A percentile compares a stretch with the other conserved stretches of the same genome.
Evolutionary conservation across 805 yeast genomes (phyloP).

Genomic region (Geotrichum ghanense): DNA sequence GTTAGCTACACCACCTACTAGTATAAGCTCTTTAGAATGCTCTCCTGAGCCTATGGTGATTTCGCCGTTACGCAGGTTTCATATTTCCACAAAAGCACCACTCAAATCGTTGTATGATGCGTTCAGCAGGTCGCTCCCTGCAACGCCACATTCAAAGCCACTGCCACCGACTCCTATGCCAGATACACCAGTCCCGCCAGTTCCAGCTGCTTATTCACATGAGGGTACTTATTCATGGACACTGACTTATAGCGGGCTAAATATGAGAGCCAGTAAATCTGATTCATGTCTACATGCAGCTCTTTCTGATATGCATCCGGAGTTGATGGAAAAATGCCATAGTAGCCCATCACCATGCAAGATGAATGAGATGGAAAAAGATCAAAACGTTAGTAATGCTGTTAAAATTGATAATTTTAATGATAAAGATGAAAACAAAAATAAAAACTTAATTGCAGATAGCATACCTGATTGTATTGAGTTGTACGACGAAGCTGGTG

Average conservation of each 20-base stretch:
- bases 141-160: background rate
- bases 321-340: constrained; percentile 6
- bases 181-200: background rate
- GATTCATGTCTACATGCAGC: background rate
- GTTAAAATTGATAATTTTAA: too few species aligned
- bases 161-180: background rate
- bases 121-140: background rate
- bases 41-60: too few species aligned
- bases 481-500: too few species aligned
- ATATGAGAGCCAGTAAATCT: background rate
- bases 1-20: too few species aligned
- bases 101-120: background rate
- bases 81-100: too few species aligned
- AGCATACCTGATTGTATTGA: too few species aligned
- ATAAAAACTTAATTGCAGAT: too few species aligned
- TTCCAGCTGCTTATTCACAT: background rate
- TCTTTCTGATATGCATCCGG: constrained; percentile 5
- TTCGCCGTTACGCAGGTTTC: too few species aligned
- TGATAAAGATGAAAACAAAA: too few species aligned
- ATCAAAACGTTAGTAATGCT: too few species aligned
- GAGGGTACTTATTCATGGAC: background rate
- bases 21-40: too few species aligned
- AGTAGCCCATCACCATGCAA: constrained; percentile 5
- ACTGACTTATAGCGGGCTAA: background rate
- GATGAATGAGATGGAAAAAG: background rate